Evolutionary conservation across 306 rosid species (phyloP).

Genomic region (Canavalia gladiata): DNA sequence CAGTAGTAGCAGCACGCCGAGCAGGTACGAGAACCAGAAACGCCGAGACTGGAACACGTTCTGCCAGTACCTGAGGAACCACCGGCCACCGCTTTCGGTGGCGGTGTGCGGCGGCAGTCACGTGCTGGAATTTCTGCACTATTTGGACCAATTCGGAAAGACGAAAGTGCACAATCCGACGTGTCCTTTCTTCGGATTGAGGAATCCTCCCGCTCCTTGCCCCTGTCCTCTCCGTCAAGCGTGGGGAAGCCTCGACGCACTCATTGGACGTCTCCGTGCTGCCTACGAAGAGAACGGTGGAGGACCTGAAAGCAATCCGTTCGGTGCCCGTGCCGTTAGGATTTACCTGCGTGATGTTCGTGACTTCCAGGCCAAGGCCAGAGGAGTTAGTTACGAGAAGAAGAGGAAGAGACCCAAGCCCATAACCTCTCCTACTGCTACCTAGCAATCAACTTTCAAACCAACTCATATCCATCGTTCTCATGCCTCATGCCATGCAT

Average conservation of each 20-base stretch:
- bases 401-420: constrained; percentile 86
- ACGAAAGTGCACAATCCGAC: constrained; percentile 84
- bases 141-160: constrained; percentile 93
- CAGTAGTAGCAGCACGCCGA: constrained; percentile 51
- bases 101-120: constrained; percentile 78
- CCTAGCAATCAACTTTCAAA: background rate
- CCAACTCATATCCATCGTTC: background rate
- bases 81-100: constrained; percentile 74
- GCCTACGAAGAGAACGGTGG: constrained; percentile 91
- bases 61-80: constrained; percentile 89
- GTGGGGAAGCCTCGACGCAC: constrained; percentile 98
- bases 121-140: constrained; percentile 89
- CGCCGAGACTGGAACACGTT: constrained; percentile 96
- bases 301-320: constrained; percentile 69
- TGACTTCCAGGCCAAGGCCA: constrained; percentile 85
- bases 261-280: constrained; percentile 93
- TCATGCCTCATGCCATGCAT: background rate
- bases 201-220: constrained; percentile 88
- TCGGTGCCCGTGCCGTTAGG: constrained; percentile 77
- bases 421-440: background rate
- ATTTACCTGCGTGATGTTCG: constrained; percentile 87
- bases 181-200: constrained; percentile 90
- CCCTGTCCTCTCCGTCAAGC: constrained; percentile 96
- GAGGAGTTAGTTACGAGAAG: constrained; percentile 95
- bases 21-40: constrained; percentile 94